phyloP scores from a whole-genome alignment of 164 flowering plant species.

The Magnolia changhungtana region DNA sequence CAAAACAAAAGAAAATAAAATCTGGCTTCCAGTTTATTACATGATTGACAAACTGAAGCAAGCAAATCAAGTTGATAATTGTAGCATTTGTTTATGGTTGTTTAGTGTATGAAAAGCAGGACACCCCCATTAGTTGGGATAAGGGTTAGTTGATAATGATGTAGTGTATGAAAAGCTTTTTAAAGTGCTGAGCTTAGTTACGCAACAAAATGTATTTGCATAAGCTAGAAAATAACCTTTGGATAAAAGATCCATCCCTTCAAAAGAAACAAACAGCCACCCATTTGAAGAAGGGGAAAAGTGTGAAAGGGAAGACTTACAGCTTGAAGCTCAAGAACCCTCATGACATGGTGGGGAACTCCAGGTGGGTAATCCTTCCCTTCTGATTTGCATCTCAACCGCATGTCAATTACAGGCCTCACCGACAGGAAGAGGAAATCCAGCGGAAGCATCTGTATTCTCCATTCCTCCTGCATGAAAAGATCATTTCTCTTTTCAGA shows the following conservation, averaged over 20 bases:
- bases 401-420: constrained; percentile 62
- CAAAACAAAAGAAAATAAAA: not conserved
- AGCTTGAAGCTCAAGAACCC: constrained; percentile 66
- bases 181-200: too few relatives aligned
- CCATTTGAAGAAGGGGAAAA: not conserved
- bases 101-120: too few relatives aligned
- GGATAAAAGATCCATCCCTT: too few relatives aligned
- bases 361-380: constrained; percentile 66
- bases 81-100: too few relatives aligned
- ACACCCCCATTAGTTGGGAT: too few relatives aligned
- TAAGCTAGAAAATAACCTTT: too few relatives aligned
- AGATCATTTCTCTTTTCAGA: not conserved
- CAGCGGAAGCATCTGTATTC: constrained; percentile 77
- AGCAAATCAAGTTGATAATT: too few relatives aligned
- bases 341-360: constrained; percentile 46
- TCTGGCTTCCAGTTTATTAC: not conserved
- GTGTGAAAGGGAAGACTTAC: constrained; percentile 30
- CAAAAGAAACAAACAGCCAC: not conserved
- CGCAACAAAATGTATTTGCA: too few relatives aligned
- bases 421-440: constrained; percentile 60
- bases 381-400: constrained; percentile 49
- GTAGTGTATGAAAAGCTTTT: too few relatives aligned
- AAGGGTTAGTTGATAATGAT: too few relatives aligned
- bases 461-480: constrained; percentile 72
- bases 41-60: not conserved